A percentile compares a stretch with the other conserved stretches of the same genome.
Conservation (phyloP, 176 grass and related monocot genomes). For the Lolium perenne region DNA sequence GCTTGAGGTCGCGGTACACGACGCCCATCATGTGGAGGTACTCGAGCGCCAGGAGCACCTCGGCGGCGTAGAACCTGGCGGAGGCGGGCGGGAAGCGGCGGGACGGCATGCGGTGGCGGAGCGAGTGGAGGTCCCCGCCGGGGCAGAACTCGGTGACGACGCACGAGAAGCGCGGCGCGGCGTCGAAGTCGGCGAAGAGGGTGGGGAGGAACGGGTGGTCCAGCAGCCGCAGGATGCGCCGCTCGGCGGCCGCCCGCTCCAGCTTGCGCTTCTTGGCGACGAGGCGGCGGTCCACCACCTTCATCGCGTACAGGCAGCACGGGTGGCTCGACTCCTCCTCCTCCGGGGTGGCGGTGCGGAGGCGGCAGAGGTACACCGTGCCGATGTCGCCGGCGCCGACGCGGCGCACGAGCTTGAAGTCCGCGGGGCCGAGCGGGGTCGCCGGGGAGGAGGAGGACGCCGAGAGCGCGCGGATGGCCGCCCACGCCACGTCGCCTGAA, state of each 20-base stretch:
- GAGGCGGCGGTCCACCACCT: conserved; percentile 76
- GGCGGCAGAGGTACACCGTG: conserved; percentile 78
- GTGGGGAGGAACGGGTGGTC: conserved; percentile 93
- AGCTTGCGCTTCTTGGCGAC: conserved; percentile 72
- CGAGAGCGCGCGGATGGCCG: conserved; percentile 32
- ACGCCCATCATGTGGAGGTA: conserved; percentile 93
- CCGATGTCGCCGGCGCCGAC: conserved; percentile 90
- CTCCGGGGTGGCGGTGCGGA: background rate
- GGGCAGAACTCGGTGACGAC: conserved; percentile 90
- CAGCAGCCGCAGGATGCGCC: conserved; percentile 62
- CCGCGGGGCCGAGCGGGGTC: conserved; percentile 39
- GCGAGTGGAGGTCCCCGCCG: conserved; percentile 85
- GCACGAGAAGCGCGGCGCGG: conserved; percentile 69
- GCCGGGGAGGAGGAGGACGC: conserved; percentile 3
- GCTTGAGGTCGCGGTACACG: conserved; percentile 99
- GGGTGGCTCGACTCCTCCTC: too few relatives aligned
- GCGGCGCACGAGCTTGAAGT: conserved; percentile 77
- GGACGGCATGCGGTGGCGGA: conserved; percentile 74
- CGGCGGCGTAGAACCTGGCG: conserved; percentile 86
- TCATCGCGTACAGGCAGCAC: conserved; percentile 77
- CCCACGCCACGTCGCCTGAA: conserved; percentile 27
- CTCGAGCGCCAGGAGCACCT: conserved; percentile 84
- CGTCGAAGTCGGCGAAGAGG: conserved; percentile 86
- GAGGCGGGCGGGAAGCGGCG: conserved; percentile 66
- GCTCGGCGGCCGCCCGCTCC: conserved; percentile 71